Evolutionary conservation across 148 eudicot genomes (phyloP).

Genomic region (Salicornia ramosissima): DNA sequence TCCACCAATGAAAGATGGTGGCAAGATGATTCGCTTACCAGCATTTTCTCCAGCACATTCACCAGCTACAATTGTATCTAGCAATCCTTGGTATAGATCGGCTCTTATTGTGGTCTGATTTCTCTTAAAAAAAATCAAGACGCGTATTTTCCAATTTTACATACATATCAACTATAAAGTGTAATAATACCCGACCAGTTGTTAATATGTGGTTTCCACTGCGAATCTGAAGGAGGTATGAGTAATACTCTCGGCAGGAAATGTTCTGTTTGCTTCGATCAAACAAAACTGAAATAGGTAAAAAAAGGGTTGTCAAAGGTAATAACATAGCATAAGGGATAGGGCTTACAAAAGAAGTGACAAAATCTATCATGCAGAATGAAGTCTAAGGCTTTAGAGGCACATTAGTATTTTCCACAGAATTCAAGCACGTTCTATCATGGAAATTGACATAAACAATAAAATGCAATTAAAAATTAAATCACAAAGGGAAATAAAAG

Average conservation of each 20-base stretch:
- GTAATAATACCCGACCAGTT: neutral
- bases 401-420: too few relatives aligned
- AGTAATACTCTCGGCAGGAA: constrained; percentile 5
- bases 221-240: neutral
- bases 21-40: neutral
- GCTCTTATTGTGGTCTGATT: neutral
- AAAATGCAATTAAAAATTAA: too few relatives aligned
- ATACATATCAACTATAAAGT: constrained; percentile 1
- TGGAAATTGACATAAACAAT: too few relatives aligned
- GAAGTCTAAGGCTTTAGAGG: too few relatives aligned
- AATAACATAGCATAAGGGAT: too few relatives aligned
- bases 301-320: too few relatives aligned
- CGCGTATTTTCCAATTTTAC: constrained; percentile 3
- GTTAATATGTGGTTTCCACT: neutral
- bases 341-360: too few relatives aligned
- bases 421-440: too few relatives aligned
- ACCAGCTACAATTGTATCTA: neutral
- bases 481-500: too few relatives aligned
- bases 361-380: too few relatives aligned
- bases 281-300: neutral
- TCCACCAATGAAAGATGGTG: constrained; percentile 3
- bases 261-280: neutral
- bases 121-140: neutral
- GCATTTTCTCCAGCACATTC: neutral
- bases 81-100: neutral